These are phyloP conservation scores for Emydomyces testavorans DNA, from an alignment of 2,329 filamentous ascomycete genomes.

Conservation along the genomic window DNA sequence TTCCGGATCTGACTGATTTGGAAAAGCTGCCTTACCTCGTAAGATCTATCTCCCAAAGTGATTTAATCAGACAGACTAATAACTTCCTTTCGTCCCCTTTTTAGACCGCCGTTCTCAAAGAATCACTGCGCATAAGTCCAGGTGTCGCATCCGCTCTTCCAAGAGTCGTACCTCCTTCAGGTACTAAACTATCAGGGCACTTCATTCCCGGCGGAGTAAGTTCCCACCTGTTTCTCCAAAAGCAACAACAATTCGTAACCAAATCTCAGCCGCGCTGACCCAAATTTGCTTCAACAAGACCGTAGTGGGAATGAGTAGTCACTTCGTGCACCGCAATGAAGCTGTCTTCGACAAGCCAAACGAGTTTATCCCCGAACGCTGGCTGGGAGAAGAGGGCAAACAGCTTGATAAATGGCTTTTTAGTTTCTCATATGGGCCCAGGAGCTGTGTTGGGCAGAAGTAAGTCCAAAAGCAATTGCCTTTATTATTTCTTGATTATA, in stretches of 20 bases:
- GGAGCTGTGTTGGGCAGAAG: slow-evolving; percentile 4
- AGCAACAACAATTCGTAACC: background rate
- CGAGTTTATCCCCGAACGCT: slow-evolving; percentile 7
- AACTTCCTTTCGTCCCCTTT: too few species aligned
- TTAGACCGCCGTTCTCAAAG: slow-evolving; percentile 31
- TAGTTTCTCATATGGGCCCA: slow-evolving; percentile 2
- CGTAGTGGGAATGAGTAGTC: slow-evolving; percentile 21
- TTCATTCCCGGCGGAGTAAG: slow-evolving; percentile 20
- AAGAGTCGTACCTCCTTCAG: slow-evolving; percentile 21
- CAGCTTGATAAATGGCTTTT: slow-evolving; percentile 7
- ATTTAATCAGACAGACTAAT: too few species aligned
- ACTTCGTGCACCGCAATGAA: slow-evolving; percentile 21
- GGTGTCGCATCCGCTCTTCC: slow-evolving; percentile 24
- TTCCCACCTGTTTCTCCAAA: too few species aligned
- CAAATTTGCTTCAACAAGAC: slow-evolving; percentile 16
- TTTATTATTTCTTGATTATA: background rate
- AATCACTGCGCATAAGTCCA: slow-evolving; percentile 29
- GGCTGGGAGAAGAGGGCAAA: background rate
- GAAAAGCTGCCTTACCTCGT: slow-evolving; percentile 29
- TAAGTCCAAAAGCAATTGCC: background rate
- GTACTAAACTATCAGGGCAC: slow-evolving; percentile 18
- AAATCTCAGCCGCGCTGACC: background rate
- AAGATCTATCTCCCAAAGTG: too few species aligned
- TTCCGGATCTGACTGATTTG: slow-evolving; percentile 26
- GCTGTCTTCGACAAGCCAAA: slow-evolving; percentile 5